A percentile compares a stretch with the other conserved stretches of the same genome.
Evolutionary conservation across 306 rosid species (phyloP).

Genomic region (Lathyrus aphaca): DNA sequence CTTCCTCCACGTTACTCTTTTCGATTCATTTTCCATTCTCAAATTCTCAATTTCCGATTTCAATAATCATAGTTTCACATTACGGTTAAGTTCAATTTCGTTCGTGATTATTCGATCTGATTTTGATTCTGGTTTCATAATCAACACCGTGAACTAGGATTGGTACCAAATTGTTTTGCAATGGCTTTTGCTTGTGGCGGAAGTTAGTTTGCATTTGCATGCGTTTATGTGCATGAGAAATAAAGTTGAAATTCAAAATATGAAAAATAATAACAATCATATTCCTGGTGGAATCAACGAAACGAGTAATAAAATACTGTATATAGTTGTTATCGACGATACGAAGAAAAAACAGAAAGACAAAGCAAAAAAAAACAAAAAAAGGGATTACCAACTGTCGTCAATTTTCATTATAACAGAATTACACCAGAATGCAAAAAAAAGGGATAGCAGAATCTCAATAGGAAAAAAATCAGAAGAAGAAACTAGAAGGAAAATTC

Average conservation of each 20-base stretch:
- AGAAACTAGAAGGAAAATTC: no score
- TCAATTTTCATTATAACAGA: no score
- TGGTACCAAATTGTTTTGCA: background rate
- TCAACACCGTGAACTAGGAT: background rate
- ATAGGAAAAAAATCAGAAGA: no score
- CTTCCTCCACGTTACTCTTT: constrained; percentile 7
- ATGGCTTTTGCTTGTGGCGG: constrained; percentile 35
- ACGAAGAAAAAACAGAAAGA: constrained; percentile 44
- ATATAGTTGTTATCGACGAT: constrained; percentile 76
- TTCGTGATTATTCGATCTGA: no score
- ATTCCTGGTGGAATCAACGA: constrained; percentile 38
- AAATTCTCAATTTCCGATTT: background rate
- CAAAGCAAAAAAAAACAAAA: constrained; percentile 50
- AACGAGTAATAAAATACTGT: constrained; percentile 56
- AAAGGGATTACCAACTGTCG: no score
- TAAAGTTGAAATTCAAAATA: background rate
- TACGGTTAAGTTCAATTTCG: background rate
- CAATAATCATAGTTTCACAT: constrained; percentile 9
- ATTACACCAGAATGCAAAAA: no score
- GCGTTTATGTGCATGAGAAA: background rate
- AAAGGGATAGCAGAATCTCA: no score
- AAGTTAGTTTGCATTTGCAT: constrained; percentile 25
- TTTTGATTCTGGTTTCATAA: no score
- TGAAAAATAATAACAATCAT: background rate
- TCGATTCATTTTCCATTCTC: background rate